Conservation (phyloP, 2,329 filamentous ascomycete species). For the Botrytis hyacinthi region DNA sequence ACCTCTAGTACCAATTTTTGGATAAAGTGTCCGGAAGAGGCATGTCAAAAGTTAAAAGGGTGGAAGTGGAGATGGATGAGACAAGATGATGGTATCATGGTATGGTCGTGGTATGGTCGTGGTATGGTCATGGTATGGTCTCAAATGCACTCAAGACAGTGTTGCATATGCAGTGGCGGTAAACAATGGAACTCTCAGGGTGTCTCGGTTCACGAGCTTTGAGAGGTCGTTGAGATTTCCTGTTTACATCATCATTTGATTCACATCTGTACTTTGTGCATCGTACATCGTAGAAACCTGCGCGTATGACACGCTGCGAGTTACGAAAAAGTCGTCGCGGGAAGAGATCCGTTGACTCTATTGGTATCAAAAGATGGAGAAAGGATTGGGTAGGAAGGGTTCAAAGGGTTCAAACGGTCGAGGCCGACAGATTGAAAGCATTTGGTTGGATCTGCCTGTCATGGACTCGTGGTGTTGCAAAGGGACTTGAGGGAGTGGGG, state of each 20-base stretch:
- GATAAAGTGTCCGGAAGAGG: constrained; percentile 2
- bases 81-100: neutral
- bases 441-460: neutral
- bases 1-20: neutral
- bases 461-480: neutral
- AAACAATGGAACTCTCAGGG: constrained; percentile 9
- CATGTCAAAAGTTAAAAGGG: neutral
- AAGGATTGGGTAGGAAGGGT: neutral
- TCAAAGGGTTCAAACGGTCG: neutral
- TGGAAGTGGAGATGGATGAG: neutral
- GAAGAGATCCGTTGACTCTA: neutral
- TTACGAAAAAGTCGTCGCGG: neutral
- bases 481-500: neutral
- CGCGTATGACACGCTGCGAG: neutral
- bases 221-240: neutral
- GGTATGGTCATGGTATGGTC: neutral
- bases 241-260: neutral
- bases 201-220: neutral
- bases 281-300: neutral
- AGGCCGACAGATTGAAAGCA: neutral
- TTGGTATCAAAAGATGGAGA: neutral
- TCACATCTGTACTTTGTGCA: neutral
- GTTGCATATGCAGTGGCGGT: constrained; percentile 16
- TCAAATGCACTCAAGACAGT: neutral
- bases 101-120: neutral